Conservation (phyloP, 495 filamentous ascomycete genomes). For the Platismatia glauca region DNA sequence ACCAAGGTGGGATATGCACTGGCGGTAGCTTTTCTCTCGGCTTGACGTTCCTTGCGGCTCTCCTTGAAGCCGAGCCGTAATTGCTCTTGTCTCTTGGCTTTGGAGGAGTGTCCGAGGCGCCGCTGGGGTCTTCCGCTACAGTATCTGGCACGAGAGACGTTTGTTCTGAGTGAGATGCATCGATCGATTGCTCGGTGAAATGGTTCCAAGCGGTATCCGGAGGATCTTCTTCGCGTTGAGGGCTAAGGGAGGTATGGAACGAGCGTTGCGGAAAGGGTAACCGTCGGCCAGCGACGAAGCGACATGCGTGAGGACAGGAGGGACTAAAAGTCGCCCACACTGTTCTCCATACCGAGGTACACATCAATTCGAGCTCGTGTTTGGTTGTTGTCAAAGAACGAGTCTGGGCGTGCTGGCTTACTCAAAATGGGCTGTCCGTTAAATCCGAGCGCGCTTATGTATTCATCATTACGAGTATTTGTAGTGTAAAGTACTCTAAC, state of each 20-base stretch:
- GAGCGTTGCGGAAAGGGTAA: conserved; percentile 20
- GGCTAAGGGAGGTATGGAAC: conserved; percentile 22
- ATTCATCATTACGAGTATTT: not conserved
- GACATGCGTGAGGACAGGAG: conserved; percentile 3
- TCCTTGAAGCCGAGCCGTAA: conserved; percentile 26
- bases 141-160: not conserved
- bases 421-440: not conserved
- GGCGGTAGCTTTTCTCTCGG: conserved; percentile 19
- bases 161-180: conserved; percentile 3
- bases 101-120: conserved; percentile 10
- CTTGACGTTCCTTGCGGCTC: conserved; percentile 26
- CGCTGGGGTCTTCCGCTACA: conserved; percentile 6
- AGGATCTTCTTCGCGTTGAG: conserved; percentile 20
- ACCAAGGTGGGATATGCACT: conserved; percentile 33
- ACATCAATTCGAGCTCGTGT: conserved; percentile 17
- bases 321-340: conserved; percentile 15
- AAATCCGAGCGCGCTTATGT: not conserved
- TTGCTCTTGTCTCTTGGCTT: conserved; percentile 21
- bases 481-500: too few species aligned
- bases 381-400: not conserved
- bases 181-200: conserved; percentile 4
- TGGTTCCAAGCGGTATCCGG: conserved; percentile 13
- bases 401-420: not conserved
- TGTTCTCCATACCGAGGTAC: conserved; percentile 16
- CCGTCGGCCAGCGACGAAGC: conserved; percentile 26